Percentiles rank a stretch among this genome's conserved stretches.
Evolutionary conservation across 495 filamentous ascomycete genomes (phyloP).

Genomic region (Barbatosphaeria neglecta): DNA sequence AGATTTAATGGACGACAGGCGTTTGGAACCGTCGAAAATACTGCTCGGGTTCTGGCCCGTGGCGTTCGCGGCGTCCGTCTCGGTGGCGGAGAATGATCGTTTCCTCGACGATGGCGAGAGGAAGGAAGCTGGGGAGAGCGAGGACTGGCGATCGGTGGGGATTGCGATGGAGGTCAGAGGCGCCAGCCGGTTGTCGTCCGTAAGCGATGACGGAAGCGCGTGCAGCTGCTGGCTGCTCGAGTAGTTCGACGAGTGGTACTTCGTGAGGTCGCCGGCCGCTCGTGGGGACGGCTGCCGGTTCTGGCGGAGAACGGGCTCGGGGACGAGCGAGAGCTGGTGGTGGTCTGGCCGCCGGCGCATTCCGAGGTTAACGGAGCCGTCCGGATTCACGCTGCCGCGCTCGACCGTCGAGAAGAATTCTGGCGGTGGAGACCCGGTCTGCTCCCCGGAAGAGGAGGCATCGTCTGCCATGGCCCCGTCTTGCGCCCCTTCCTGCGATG

Average conservation of each 20-base stretch:
- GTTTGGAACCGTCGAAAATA: conserved; percentile 31
- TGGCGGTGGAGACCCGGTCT: conserved; percentile 29
- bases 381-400: conserved; percentile 38
- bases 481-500: conserved; percentile 45
- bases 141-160: conserved; percentile 32
- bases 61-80: conserved; percentile 25
- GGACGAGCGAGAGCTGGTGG: conserved; percentile 29
- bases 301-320: conserved; percentile 28
- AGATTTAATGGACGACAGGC: conserved; percentile 68
- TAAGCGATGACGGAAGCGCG: conserved; percentile 31
- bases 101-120: conserved; percentile 49
- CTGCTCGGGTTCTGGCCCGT: conserved; percentile 8
- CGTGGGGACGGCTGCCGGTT: conserved; percentile 24
- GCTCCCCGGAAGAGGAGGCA: conserved; percentile 18
- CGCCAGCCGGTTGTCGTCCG: conserved; percentile 43
- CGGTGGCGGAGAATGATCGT: conserved; percentile 50
- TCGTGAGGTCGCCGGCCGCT: conserved; percentile 24
- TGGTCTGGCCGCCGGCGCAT: conserved; percentile 36
- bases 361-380: conserved; percentile 49
- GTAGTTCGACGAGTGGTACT: conserved; percentile 31
- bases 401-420: conserved; percentile 25
- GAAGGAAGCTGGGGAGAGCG: conserved; percentile 39
- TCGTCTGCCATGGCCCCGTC: conserved; percentile 31
- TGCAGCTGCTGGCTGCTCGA: conserved; percentile 11
- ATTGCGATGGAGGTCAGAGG: conserved; percentile 34